phyloP scores from a whole-genome alignment of 495 filamentous ascomycete species.

The Lepidopterella palustris region DNA sequence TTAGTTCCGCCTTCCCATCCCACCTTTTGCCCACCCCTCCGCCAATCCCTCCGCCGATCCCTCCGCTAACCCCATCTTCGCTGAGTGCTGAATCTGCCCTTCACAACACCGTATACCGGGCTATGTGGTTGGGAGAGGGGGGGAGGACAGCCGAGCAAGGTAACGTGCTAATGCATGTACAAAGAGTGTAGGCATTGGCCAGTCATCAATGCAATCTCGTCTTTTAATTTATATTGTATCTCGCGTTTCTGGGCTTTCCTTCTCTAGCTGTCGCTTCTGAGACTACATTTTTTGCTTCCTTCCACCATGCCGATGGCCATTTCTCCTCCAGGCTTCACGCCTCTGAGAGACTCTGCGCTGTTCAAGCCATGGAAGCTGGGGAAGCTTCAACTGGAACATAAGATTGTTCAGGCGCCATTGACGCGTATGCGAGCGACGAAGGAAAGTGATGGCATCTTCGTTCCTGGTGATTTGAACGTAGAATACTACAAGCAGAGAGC shows the following conservation, averaged over 20 bases:
- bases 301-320: constrained; percentile 20
- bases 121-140: too few species aligned
- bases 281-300: too few species aligned
- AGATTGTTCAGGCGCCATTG: constrained; percentile 24
- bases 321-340: constrained; percentile 16
- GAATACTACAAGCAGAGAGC: constrained; percentile 28
- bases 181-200: neutral
- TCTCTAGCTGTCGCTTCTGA: too few species aligned
- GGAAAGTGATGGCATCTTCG: constrained; percentile 22
- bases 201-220: neutral
- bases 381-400: constrained; percentile 20
- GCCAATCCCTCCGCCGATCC: neutral
- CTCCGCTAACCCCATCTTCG: neutral
- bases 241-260: neutral
- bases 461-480: constrained; percentile 22
- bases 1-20: neutral
- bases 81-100: too few species aligned
- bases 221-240: neutral
- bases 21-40: neutral
- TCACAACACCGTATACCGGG: too few species aligned
- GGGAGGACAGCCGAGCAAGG: neutral
- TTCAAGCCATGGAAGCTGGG: constrained; percentile 26
- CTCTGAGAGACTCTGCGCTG: constrained; percentile 23
- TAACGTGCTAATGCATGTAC: neutral
- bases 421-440: constrained; percentile 28